Base-by-base conservation (phyloP, 208 protist species). In the Leishmania aethiopica region DNA sequence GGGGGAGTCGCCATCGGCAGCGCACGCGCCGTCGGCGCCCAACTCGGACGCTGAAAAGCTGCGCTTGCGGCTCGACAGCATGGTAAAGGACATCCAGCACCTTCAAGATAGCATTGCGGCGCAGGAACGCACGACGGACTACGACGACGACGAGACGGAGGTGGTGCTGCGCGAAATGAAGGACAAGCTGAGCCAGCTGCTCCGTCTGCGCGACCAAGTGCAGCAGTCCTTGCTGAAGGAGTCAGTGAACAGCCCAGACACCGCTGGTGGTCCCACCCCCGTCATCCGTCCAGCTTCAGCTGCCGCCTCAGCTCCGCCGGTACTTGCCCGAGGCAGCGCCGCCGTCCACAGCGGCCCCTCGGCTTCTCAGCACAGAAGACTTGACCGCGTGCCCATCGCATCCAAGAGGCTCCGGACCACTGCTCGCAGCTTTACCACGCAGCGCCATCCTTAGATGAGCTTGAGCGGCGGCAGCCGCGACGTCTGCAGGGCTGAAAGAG, bases 201-300 rank as follows among this genome's bases (percentile, higher is more conserved):
- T 96, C n/a, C 83, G 90, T 17, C 82, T 97, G 74, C 95, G 95
- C 22, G 91, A 97, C 72, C 90, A 92, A 75, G 88, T 97, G 72
- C 92, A 93, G 49, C 79, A 77, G 0, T 87, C 91, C 19, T 87
- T 94, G 78, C 64, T 86, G 53, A 76, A 89, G 69, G 79, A 81
- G 75, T 86, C 81, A n/a, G 59, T 64, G 8, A 81, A 80, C 57
- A 53, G 70, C 32, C 40, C 60, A 8, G 28, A 80, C 35, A 40
- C 53, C 66, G 47, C 11, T 67, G 79, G 67, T 55, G 82, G 78
- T 19, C 17, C 82, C 45, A 84, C 79, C 7, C 45, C 59, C 35
- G 60, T 81, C 35, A 83, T 87, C 62, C 72, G 78, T 1, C 75
- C 82, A 5, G 42, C 57, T 28, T 35, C 72, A 49, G n/a, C 55